These are phyloP conservation scores for Nemania bipapillata DNA, from an alignment of 2,329 filamentous ascomycete genomes.

Conservation along the genomic window DNA sequence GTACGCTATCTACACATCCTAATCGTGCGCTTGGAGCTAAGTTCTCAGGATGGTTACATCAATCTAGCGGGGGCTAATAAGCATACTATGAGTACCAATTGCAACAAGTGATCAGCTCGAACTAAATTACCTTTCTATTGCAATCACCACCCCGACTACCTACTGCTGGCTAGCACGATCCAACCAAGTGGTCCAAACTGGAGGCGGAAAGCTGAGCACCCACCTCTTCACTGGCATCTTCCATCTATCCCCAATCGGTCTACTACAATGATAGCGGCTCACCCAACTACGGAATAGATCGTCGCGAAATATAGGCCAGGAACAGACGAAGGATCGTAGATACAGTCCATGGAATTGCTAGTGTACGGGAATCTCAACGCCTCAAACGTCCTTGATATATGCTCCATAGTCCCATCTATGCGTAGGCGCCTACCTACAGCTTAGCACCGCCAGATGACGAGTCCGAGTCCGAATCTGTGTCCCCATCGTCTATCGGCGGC, in stretches of 20 bases:
- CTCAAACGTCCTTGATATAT: not conserved
- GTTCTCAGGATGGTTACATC: not conserved
- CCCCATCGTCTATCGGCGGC: conserved; percentile 54
- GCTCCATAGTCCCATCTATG: too few relatives aligned
- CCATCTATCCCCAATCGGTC: not conserved
- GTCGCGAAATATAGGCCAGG: not conserved
- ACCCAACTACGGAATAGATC: not conserved
- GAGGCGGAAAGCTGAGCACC: not conserved
- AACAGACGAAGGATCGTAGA: not conserved
- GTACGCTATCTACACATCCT: not conserved
- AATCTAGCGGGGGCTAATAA: not conserved
- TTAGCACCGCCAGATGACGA: conserved; percentile 17
- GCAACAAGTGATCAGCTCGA: not conserved
- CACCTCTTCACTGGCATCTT: not conserved
- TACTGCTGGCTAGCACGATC: not conserved
- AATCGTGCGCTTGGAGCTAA: not conserved
- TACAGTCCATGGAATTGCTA: not conserved
- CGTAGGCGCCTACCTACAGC: conserved; percentile 1
- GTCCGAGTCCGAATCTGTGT: conserved; percentile 12
- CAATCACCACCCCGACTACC: too few relatives aligned
- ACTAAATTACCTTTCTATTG: not conserved
- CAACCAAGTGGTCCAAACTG: not conserved
- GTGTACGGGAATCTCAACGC: not conserved
- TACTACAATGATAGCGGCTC: too few relatives aligned
- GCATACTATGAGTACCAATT: not conserved